Percentiles rank a stretch among this genome's conserved stretches.
Conservation (phyloP, 1,284 basidiomycete genomes). For the Volvariella surrecta region DNA sequence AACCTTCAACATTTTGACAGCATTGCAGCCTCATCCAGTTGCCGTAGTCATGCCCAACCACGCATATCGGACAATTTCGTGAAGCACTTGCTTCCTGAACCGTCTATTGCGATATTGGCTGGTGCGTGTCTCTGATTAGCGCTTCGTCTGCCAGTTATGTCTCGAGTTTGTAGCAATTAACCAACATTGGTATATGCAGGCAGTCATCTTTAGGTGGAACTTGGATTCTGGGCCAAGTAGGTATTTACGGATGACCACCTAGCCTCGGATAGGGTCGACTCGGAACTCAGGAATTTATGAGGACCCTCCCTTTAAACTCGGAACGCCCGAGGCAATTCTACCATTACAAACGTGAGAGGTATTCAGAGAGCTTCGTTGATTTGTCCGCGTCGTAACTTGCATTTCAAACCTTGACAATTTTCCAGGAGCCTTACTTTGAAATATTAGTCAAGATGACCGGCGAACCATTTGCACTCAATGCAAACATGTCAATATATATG, state of each 20-base stretch:
- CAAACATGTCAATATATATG: conserved; percentile 17
- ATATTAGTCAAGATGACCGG: conserved; percentile 38
- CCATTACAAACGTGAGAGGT: conserved; percentile 54
- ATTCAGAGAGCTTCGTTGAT: conserved; percentile 27
- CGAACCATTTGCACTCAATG: conserved; percentile 32
- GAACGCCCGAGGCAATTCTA: conserved; percentile 62
- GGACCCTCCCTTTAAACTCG: conserved; percentile 33
- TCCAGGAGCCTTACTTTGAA: conserved; percentile 47
- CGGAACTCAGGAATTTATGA: conserved; percentile 56
- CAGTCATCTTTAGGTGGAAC: too few relatives aligned
- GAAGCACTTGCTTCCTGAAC: conserved; percentile 21
- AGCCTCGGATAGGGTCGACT: too few relatives aligned
- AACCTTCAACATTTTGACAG: too few relatives aligned
- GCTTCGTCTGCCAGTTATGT: conserved; percentile 41
- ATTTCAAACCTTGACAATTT: conserved; percentile 40
- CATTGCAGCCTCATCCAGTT: too few relatives aligned
- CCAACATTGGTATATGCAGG: too few relatives aligned
- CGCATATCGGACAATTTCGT: conserved; percentile 19
- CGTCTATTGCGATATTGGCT: conserved; percentile 41
- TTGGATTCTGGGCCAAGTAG: not conserved
- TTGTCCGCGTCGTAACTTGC: conserved; percentile 40
- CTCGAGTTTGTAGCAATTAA: too few relatives aligned
- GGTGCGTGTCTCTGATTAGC: conserved; percentile 54
- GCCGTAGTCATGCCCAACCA: too few relatives aligned
- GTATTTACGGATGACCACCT: not conserved